Percentiles rank a stretch among this genome's conserved stretches.
Evolutionary conservation across 805 yeast genomes (phyloP).

Genomic region (Blastobotrys robertii): DNA sequence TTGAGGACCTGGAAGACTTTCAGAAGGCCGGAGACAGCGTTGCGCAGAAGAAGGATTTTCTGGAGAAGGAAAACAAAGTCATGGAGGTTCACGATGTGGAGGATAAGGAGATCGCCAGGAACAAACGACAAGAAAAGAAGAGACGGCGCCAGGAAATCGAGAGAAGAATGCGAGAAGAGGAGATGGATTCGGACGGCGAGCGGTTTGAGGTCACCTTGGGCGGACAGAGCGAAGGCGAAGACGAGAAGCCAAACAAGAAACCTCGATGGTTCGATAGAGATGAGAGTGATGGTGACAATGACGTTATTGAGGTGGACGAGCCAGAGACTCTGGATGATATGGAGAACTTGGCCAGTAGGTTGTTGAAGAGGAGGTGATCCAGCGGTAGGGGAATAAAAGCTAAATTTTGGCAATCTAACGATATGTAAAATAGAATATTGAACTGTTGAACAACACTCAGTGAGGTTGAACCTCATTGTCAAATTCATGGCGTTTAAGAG

Average conservation of each 20-base stretch:
- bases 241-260: conserved; percentile 27
- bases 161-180: conserved; percentile 37
- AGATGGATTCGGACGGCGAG: conserved; percentile 26
- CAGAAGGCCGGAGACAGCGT: conserved; percentile 56
- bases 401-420: too few species aligned
- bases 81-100: conserved; percentile 66
- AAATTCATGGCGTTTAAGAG: too few species aligned
- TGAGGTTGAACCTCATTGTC: too few species aligned
- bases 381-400: too few species aligned
- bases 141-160: conserved; percentile 77
- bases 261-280: conserved; percentile 29
- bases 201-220: conserved; percentile 24
- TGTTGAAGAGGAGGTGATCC: conserved; percentile 11
- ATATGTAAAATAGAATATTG: too few species aligned
- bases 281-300: conserved; percentile 22
- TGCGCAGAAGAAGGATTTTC: conserved; percentile 56
- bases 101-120: conserved; percentile 70
- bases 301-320: conserved; percentile 65
- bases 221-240: conserved; percentile 20
- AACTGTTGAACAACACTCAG: too few species aligned
- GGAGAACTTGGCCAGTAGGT: conserved; percentile 46
- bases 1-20: conserved; percentile 85
- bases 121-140: conserved; percentile 79
- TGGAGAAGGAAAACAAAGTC: conserved; percentile 51
- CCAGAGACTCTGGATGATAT: conserved; percentile 90